A percentile compares a stretch with the other conserved stretches of the same genome.
Evolutionary conservation across 1,284 basidiomycete species (phyloP).

Genomic region (Heimioporus punctisporus): DNA sequence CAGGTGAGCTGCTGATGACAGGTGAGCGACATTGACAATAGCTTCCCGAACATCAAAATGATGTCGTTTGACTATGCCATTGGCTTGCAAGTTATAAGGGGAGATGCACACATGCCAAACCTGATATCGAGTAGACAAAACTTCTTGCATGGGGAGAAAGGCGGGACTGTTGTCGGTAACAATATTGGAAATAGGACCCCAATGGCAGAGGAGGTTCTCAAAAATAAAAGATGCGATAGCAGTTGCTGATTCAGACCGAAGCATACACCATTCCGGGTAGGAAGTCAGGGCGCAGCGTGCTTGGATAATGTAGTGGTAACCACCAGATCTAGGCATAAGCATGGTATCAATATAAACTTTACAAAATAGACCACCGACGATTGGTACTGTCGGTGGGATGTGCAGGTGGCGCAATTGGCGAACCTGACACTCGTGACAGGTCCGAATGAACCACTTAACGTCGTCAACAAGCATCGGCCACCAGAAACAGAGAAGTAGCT

Average conservation of each 20-base stretch:
- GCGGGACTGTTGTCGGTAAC: too few relatives aligned
- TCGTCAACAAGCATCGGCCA: slow-evolving; percentile 12
- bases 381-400: slow-evolving; percentile 32
- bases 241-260: neutral
- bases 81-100: too few relatives aligned
- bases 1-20: too few relatives aligned
- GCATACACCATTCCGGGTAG: neutral
- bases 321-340: neutral
- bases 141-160: too few relatives aligned
- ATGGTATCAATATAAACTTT: slow-evolving; percentile 27
- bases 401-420: neutral
- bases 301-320: neutral
- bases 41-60: too few relatives aligned
- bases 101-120: too few relatives aligned
- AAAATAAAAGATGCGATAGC: neutral
- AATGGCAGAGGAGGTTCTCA: too few relatives aligned
- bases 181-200: too few relatives aligned
- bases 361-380: slow-evolving; percentile 31
- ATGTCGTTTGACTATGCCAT: too few relatives aligned
- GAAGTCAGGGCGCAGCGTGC: slow-evolving; percentile 17
- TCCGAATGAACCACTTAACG: slow-evolving; percentile 24
- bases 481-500: slow-evolving; percentile 16
- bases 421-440: slow-evolving; percentile 15
- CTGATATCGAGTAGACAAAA: too few relatives aligned
- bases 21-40: too few relatives aligned